Conservation (phyloP, 176 grass and related monocot species). For the Oropetium thomaeum region DNA sequence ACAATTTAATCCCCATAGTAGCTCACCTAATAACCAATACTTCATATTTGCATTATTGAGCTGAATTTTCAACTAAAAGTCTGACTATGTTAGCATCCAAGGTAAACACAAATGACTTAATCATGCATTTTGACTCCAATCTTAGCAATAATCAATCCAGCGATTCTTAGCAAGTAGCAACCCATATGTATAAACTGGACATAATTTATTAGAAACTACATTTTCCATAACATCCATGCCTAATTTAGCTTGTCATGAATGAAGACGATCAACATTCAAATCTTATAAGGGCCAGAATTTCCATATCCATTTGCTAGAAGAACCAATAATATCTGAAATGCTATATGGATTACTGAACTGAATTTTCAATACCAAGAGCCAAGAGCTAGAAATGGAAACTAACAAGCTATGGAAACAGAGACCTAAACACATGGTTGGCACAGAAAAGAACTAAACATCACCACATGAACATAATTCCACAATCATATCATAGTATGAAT, state of each 20-base stretch:
- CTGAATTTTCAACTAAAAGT: conserved; percentile 8
- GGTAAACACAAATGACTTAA: background rate
- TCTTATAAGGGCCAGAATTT: conserved; percentile 35
- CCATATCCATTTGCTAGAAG: background rate
- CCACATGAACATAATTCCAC: background rate
- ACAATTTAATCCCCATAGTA: background rate
- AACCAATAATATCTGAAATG: background rate
- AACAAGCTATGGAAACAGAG: background rate
- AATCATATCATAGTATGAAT: too few relatives aligned
- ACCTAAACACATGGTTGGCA: background rate
- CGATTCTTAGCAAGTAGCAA: background rate
- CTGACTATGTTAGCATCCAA: background rate
- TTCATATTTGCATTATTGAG: background rate
- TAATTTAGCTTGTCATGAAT: background rate
- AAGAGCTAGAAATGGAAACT: conserved; percentile 13
- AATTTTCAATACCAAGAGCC: background rate
- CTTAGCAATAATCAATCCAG: conserved; percentile 4
- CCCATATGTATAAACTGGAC: background rate
- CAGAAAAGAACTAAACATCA: background rate
- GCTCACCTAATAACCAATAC: background rate
- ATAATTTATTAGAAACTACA: conserved; percentile 6
- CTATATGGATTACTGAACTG: background rate
- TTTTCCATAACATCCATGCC: background rate
- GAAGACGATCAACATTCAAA: background rate
- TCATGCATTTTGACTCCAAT: background rate